Evolutionary conservation across 1,284 basidiomycete genomes (phyloP), one percentile per base, ranked within the genome.

Genomic region (Ganoderma resinaceum): DNA sequence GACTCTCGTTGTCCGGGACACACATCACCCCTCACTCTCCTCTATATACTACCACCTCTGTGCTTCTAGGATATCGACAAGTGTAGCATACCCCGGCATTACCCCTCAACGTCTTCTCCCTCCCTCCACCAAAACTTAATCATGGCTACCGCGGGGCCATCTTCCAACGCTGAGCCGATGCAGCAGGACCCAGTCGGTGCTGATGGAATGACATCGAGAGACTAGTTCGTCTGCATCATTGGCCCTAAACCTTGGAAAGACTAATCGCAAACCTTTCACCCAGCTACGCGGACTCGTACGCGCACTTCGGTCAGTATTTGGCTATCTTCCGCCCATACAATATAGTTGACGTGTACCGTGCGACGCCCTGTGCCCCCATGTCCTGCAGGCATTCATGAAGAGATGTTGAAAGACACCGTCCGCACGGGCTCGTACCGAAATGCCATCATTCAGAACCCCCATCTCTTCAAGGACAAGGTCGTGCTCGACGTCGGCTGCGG

Each of bases 401-500:
- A 99, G 84, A 99, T 99, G 98, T 85, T 99, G 80, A 99, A 99
- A 84, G 98, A 99, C 83, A 85, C 87, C 65, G 96, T 99, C 73
- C 94, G 98, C 72, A 99, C 98, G 53, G 90, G 95, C 46, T 95
- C 95, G 59, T 99, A 99, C 88, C 93, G 95, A 74, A 89, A 93
- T 71, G 95, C 96, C 69, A 99, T 99, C 85, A 84, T 95, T 80
- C 94, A 97, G 85, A 99, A 99, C 83, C 86, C 90, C 43, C 96
- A 98, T 80, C 84, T 99, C 42, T 99, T 99, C 91, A 94, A 96
- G 82, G 96, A 91, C 79, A 98, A 97, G 84, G 93, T 92, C 38
- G 98, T 99, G 2, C 88, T 99, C 66, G 98, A 99, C 80, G 97
- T 99, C 73, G 98, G 98, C 55, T 99, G 98, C 78, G 98, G 98